Base-by-base conservation (phyloP, 2,329 filamentous ascomycete genomes). In the Ascochyta lentis region DNA sequence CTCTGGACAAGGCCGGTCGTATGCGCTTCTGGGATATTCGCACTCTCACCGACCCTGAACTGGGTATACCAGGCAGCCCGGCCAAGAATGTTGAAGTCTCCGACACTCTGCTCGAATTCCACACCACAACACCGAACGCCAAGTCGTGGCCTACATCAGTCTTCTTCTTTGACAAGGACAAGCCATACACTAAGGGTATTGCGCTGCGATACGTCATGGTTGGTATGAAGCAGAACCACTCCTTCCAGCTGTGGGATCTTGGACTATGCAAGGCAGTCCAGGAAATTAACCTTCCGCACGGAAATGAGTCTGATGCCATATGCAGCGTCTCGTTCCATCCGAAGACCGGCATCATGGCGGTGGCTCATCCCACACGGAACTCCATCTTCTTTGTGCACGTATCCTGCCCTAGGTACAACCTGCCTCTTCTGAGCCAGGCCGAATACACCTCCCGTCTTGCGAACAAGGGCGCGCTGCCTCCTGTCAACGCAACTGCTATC, bases 21-120 rank as follows among this genome's bases (percentile, higher is more conserved):
- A 89, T 98, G 79, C 95, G 96, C 77, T 97, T 99, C 81, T 99
- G 95, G 96, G 95, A 99, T 75, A 91, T 98, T 63, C 90, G 90
- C 56, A 86, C 90, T 58, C 83, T 97, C 52, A 89, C 82, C 7
- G 78, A 82, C 47, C 77, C 77, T 29, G 74, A 77, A 19, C 80
- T 79, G 54, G 77, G 80, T 16, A 75, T 76, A 43, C 73, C 77
- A 22, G 67, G 72, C 37, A 64, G 56, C 42, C 77, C 78, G 47
- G 77, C 82, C 44, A 75, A 73, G 23, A 77, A 86, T 1, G 81
- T 92, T 43, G 92, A 96, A 76, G 86, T 98, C 56, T 92, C 91
- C 66, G 89, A 92, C 61, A 93, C 95, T 5, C 77, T 98, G 60
- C 86, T 95, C 79, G 96, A 91, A 27, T 86, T 97, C 67, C 89